Evolutionary conservation across 805 yeast species (phyloP), one percentile per base, ranked within the genome.

Genomic region (Tetrapisispora pingtungensis): DNA sequence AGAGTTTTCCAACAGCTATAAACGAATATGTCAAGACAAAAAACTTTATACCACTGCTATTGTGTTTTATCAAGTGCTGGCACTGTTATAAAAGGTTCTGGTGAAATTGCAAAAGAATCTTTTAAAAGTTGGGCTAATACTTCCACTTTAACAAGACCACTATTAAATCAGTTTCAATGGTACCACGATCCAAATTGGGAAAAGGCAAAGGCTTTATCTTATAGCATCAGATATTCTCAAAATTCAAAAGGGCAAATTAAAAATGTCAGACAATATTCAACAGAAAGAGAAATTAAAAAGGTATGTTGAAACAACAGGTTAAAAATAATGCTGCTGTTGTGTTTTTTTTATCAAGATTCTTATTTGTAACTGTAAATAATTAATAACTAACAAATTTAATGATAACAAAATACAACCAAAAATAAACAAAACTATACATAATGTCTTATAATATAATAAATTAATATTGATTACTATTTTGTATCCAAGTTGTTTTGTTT

Each of bases 101-200:
- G 39, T 27, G 45, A 51, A 4, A 42, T 57, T 30, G 58, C 56
- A 2, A 48, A 49, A 18, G 56, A 51, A 19, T 54, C 62, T 1
- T 32, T 53, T 10, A 40, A 49, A 15, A 47, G 49, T 33, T 59
- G 63, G 64, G 38, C 54, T 10, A 46, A 49, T 13, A 51, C 56
- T 12, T 61, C 64, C 1, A 54, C 56, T 2, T 39, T 59, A 7
- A 51, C 60, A 6, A 56, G 57, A 34, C 59, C 61, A 0, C 28
- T 54, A 6, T 40, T 59, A 20, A 46, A 47, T 20, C 42, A 46
- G 10, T 56, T 41, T 36, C 59, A 58, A 41, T 57, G 60, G 54
- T 59, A 53, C 38, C 28, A 57, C 33, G 66, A 62, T 44, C 56
- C 58, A n/a, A 51, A 55, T 20, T 62, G 66, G 66, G 58, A 59